A percentile compares a stretch with the other conserved stretches of the same genome.
Evolutionary conservation across 345 rosid species (phyloP).

Genomic region (Reutealis trisperma): DNA sequence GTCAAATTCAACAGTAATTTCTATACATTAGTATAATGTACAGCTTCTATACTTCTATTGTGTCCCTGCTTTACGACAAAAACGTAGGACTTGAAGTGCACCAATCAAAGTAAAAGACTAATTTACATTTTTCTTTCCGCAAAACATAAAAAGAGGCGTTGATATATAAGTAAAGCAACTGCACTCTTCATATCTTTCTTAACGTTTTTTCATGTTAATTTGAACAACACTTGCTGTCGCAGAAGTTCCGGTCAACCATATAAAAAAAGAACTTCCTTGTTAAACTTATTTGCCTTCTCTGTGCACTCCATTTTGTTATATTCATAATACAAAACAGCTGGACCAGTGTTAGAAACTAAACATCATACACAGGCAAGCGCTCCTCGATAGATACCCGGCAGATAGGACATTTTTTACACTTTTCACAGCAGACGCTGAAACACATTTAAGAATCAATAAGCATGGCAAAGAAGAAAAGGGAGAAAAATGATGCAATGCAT

Average conservation of each 20-base stretch:
- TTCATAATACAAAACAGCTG: constrained; percentile 6
- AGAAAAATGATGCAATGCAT: constrained; percentile 1
- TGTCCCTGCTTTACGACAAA: neutral
- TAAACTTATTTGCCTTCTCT: constrained; percentile 20
- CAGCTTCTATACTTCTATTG: constrained; percentile 5
- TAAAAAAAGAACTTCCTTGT: constrained; percentile 11
- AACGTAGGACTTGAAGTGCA: constrained; percentile 1
- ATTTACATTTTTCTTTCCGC: constrained; percentile 16
- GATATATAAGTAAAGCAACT: neutral
- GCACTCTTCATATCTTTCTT: neutral
- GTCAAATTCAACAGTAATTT: neutral
- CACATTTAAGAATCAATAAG: constrained; percentile 18
- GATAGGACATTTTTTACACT: constrained; percentile 91
- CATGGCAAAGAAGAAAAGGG: neutral
- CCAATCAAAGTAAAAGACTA: neutral
- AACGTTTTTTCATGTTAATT: neutral
- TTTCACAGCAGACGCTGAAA: constrained; percentile 84
- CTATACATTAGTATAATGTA: neutral
- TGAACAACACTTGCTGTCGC: constrained; percentile 1
- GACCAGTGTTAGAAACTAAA: constrained; percentile 38
- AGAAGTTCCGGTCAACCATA: constrained; percentile 1
- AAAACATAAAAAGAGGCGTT: neutral
- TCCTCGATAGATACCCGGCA: constrained; percentile 77
- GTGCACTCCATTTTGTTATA: constrained; percentile 3
- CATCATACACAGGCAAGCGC: constrained; percentile 87